These are phyloP conservation scores for Penicilliopsis zonata DNA, from an alignment of 495 filamentous ascomycete genomes.

Conservation along the genomic window DNA sequence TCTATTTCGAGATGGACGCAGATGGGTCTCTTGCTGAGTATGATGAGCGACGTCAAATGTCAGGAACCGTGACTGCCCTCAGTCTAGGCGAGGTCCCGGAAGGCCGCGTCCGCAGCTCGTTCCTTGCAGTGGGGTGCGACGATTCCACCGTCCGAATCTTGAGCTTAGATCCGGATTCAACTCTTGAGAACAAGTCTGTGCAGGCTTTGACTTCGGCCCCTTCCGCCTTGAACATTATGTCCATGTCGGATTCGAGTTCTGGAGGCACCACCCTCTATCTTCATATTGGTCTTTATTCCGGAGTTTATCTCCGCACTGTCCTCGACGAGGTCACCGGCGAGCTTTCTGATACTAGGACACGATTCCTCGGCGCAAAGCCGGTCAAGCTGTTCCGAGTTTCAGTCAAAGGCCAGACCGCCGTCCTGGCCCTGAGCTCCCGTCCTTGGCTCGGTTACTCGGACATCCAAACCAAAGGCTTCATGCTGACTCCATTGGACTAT, in stretches of 20 bases:
- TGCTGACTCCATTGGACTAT: constrained; percentile 85
- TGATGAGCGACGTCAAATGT: constrained; percentile 91
- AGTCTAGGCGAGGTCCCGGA: constrained; percentile 90
- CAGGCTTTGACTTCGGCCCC: constrained; percentile 86
- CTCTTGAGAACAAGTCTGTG: constrained; percentile 82
- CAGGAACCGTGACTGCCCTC: constrained; percentile 84
- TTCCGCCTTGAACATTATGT: constrained; percentile 81
- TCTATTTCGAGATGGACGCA: constrained; percentile 93
- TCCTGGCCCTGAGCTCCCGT: constrained; percentile 79
- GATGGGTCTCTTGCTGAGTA: constrained; percentile 89
- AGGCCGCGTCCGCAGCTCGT: constrained; percentile 73
- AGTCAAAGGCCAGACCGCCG: constrained; percentile 73
- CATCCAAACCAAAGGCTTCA: constrained; percentile 68
- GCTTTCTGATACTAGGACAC: constrained; percentile 83
- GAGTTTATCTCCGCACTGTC: constrained; percentile 88
- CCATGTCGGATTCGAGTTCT: constrained; percentile 80
- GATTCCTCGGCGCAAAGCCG: constrained; percentile 82
- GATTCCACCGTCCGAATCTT: constrained; percentile 91
- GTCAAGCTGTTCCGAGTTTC: constrained; percentile 79
- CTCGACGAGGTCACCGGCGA: constrained; percentile 92
- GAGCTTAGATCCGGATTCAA: constrained; percentile 79
- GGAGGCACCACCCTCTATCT: constrained; percentile 75
- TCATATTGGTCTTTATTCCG: constrained; percentile 90
- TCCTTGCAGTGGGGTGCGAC: constrained; percentile 91
- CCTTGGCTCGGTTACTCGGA: constrained; percentile 91